Percentiles rank a stretch among this genome's conserved stretches.
These are phyloP conservation scores for Volvariella surrecta DNA, from an alignment of 1,284 basidiomycete species.

Conservation along the genomic window DNA sequence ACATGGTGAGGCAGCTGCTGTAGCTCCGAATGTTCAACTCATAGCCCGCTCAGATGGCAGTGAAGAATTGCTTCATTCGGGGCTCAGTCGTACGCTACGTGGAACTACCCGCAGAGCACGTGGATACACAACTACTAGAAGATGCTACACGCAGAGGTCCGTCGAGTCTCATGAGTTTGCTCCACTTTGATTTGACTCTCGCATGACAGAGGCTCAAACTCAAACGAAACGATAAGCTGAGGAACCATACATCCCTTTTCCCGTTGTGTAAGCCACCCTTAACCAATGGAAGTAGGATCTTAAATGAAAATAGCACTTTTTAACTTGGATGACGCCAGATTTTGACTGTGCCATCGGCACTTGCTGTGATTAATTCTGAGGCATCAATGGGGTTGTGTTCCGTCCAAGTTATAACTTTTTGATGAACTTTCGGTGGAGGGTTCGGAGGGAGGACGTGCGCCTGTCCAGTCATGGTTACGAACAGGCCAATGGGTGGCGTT, in stretches of 20 bases:
- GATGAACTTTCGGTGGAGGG: constrained; percentile 67
- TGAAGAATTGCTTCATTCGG: constrained; percentile 98
- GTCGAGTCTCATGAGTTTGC: constrained; percentile 3
- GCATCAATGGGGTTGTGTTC: constrained; percentile 81
- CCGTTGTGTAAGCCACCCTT: not conserved
- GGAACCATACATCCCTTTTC: constrained; percentile 7
- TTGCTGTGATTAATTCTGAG: constrained; percentile 80
- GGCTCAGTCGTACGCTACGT: constrained; percentile 98
- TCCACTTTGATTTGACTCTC: constrained; percentile 1
- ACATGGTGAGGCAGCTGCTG: constrained; percentile 69
- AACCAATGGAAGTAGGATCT: too few species aligned
- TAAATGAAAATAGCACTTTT: too few species aligned
- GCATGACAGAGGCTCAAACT: constrained; percentile 38
- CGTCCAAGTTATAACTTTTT: constrained; percentile 85
- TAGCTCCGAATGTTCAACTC: not conserved
- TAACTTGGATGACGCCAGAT: constrained; percentile 55
- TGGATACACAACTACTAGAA: constrained; percentile 94
- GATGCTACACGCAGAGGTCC: constrained; percentile 94
- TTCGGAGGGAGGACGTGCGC: constrained; percentile 57
- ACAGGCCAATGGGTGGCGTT: constrained; percentile 2
- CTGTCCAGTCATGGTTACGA: constrained; percentile 27
- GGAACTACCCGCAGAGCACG: constrained; percentile 84
- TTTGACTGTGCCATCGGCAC: constrained; percentile 80
- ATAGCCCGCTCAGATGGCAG: constrained; percentile 78
- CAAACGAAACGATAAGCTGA: constrained; percentile 43